Evolutionary conservation across 1,284 basidiomycete species (phyloP).

Genomic region (Leccinum pachyderme): DNA sequence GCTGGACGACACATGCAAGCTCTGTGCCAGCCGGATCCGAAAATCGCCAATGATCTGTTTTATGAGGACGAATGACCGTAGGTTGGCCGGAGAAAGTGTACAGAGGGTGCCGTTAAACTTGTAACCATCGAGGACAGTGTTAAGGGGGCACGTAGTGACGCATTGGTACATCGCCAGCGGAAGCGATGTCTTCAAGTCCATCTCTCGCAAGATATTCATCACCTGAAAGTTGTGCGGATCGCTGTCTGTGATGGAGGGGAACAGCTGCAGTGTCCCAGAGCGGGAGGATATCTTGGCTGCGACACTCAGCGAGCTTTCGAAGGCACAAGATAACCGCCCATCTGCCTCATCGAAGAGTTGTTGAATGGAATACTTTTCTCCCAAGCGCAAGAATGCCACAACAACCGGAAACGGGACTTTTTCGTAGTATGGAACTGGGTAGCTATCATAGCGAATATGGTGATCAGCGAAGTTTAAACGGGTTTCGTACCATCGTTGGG

Average conservation of each 20-base stretch:
- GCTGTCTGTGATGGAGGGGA: constrained; percentile 1
- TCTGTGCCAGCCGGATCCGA: background rate
- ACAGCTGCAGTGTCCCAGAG: background rate
- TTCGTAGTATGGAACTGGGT: constrained; percentile 3
- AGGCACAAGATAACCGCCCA: constrained; percentile 5
- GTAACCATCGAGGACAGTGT: constrained; percentile 13
- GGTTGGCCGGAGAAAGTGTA: constrained; percentile 7
- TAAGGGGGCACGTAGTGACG: constrained; percentile 2
- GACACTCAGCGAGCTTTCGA: constrained; percentile 2
- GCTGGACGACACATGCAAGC: background rate
- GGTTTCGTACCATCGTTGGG: background rate
- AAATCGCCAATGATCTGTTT: constrained; percentile 6
- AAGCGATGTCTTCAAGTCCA: constrained; percentile 10
- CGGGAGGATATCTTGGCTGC: constrained; percentile 7
- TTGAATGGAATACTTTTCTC: constrained; percentile 23
- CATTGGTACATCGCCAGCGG: constrained; percentile 19
- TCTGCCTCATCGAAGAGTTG: constrained; percentile 12
- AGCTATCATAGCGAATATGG: constrained; percentile 2
- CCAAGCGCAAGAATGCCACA: constrained; percentile 18
- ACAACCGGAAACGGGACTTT: constrained; percentile 4
- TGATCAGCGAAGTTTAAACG: background rate
- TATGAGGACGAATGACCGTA: constrained; percentile 8
- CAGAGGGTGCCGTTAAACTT: background rate
- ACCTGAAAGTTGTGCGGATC: constrained; percentile 20
- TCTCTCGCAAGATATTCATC: constrained; percentile 20